Evolutionary conservation across 331 rosid genomes (phyloP).

Genomic region (Stylosanthes scabra): DNA sequence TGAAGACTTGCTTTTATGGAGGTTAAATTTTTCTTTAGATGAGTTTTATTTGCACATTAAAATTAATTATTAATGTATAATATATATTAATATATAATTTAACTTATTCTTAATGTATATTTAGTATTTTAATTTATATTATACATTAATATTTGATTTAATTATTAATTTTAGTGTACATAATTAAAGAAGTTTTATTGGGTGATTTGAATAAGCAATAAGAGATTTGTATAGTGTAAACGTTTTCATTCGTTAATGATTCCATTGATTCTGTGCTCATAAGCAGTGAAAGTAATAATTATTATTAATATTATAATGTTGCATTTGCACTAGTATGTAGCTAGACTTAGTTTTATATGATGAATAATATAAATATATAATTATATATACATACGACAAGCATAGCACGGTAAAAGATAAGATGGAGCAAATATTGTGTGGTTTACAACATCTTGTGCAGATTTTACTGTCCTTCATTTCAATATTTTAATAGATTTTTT

Average conservation of each 20-base stretch:
- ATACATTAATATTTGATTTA: no score
- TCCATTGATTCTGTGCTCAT: background rate
- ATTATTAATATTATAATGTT: no score
- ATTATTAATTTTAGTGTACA: no score
- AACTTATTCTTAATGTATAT: no score
- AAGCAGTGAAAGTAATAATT: background rate
- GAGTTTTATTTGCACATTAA: no score
- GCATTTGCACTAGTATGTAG: no score
- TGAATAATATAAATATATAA: no score
- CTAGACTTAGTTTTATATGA: no score
- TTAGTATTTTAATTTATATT: no score
- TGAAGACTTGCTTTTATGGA: background rate
- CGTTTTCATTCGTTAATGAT: background rate
- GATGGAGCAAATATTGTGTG: slow-evolving; percentile 21
- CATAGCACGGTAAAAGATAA: slow-evolving; percentile 19
- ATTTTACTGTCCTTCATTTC: slow-evolving; percentile 23
- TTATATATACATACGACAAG: background rate
- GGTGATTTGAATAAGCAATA: slow-evolving; percentile 8
- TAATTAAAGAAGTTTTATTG: background rate
- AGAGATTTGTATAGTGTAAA: slow-evolving; percentile 14
- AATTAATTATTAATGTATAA: no score
- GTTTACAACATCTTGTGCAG: slow-evolving; percentile 32
- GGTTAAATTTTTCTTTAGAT: slow-evolving; percentile 1
- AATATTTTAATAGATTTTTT: background rate
- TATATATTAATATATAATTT: no score